Evolutionary conservation across 2,329 filamentous ascomycete species (phyloP).

Genomic region (Ceratocystis eucalypticola): DNA sequence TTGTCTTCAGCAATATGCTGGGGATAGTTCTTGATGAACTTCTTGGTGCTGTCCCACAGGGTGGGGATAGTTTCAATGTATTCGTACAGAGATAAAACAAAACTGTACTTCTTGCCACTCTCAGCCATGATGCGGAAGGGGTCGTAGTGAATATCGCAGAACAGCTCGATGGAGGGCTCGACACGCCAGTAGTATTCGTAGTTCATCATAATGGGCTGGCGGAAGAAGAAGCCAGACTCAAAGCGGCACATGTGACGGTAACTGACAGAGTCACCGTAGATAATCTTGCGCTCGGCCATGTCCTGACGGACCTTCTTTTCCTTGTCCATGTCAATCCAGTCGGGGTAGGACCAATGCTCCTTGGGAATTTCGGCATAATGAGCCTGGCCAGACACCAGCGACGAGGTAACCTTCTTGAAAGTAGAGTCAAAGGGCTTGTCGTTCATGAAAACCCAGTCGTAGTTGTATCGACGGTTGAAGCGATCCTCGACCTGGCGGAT

Average conservation of each 20-base stretch:
- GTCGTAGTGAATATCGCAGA: conserved; percentile 90
- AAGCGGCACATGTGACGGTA: conserved; percentile 99
- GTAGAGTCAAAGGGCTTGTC: conserved; percentile 84
- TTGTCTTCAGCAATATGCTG: conserved; percentile 77
- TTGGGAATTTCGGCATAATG: conserved; percentile 78
- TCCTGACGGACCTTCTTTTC: conserved; percentile 82
- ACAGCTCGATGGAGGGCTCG: conserved; percentile 91
- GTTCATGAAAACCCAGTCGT: conserved; percentile 99
- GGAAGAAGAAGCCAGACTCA: conserved; percentile 99
- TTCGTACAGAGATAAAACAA: conserved; percentile 88
- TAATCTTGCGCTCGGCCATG: conserved; percentile 89
- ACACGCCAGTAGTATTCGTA: conserved; percentile 99
- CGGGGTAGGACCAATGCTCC: conserved; percentile 95
- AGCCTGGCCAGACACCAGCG: conserved; percentile 84
- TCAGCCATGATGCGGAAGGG: conserved; percentile 95
- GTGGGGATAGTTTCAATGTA: conserved; percentile 94
- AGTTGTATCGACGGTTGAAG: conserved; percentile 93
- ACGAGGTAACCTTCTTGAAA: conserved; percentile 83
- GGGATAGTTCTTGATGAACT: conserved; percentile 81
- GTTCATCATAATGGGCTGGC: conserved; percentile 79
- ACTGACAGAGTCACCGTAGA: conserved; percentile 92
- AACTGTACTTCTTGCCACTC: conserved; percentile 96
- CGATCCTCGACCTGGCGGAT: conserved; percentile 95
- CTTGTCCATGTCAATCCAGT: conserved; percentile 90
- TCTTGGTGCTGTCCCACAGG: conserved; percentile 88